These are phyloP conservation scores for Ustilago xerochloae DNA, from an alignment of 1,284 basidiomycete species.

Conservation along the genomic window DNA sequence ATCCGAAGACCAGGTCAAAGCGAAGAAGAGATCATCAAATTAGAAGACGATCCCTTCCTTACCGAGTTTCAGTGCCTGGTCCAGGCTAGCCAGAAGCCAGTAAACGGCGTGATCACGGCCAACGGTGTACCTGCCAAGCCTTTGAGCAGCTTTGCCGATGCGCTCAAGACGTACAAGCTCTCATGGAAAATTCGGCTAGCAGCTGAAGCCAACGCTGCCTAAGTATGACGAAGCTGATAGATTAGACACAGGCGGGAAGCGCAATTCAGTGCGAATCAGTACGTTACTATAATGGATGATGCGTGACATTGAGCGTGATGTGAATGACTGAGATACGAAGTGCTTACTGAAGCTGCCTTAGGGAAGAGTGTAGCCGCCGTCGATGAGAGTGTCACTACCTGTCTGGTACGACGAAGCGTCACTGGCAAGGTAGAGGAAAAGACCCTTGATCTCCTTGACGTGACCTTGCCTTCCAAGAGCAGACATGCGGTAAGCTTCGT, in stretches of 20 bases:
- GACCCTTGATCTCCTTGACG: conserved; percentile 65
- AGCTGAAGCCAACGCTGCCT: conserved; percentile 33
- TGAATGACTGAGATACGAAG: neutral
- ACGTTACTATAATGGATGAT: no score
- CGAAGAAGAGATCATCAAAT: conserved; percentile 21
- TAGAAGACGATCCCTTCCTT: conserved; percentile 43
- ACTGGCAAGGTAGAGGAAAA: conserved; percentile 58
- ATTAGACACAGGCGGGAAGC: no score
- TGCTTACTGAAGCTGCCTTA: neutral
- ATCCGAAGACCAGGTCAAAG: conserved; percentile 17
- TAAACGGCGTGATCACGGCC: neutral
- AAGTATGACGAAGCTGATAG: no score
- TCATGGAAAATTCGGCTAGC: conserved; percentile 62
- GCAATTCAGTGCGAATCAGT: no score
- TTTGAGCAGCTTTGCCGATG: conserved; percentile 56
- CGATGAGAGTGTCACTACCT: conserved; percentile 54
- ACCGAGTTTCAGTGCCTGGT: conserved; percentile 33
- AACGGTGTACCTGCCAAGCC: neutral
- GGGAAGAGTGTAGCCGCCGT: conserved; percentile 60
- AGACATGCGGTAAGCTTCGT: conserved; percentile 54
- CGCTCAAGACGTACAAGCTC: conserved; percentile 61
- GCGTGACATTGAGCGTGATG: neutral
- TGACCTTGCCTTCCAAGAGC: conserved; percentile 62
- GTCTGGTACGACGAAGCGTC: conserved; percentile 56
- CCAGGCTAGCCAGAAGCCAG: neutral